Evolutionary conservation across 805 yeast genomes (phyloP).

Genomic region (Zygosaccharomyces siamensis): DNA sequence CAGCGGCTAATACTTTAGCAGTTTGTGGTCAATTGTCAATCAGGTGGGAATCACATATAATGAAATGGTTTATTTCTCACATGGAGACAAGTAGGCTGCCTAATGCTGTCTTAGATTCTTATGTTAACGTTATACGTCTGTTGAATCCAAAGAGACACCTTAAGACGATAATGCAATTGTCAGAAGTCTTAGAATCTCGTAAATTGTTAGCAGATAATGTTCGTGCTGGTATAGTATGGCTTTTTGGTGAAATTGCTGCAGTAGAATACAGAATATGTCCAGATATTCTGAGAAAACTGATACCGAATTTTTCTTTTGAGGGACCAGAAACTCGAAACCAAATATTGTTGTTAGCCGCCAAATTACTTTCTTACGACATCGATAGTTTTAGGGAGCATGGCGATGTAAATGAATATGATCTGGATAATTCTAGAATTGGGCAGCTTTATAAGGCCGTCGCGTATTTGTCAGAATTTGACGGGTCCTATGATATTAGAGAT

Average conservation of each 20-base stretch:
- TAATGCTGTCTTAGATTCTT: constrained; percentile 48
- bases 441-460: constrained; percentile 59
- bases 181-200: constrained; percentile 31
- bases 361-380: constrained; percentile 54
- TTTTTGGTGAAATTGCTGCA: constrained; percentile 73
- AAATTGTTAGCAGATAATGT: constrained; percentile 44
- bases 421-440: constrained; percentile 35
- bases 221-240: constrained; percentile 82
- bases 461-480: constrained; percentile 67
- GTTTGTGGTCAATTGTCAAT: constrained; percentile 48
- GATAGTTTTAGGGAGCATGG: constrained; percentile 35
- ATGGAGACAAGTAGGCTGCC: constrained; percentile 33
- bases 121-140: constrained; percentile 66
- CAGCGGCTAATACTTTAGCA: constrained; percentile 60
- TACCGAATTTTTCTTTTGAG: constrained; percentile 52
- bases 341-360: constrained; percentile 67
- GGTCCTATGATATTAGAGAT: constrained; percentile 73
- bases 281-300: constrained; percentile 61
- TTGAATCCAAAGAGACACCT: constrained; percentile 52
- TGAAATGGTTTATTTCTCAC: constrained; percentile 59
- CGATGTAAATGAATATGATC: constrained; percentile 31
- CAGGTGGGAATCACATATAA: constrained; percentile 49
- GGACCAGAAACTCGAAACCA: constrained; percentile 60
- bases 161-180: constrained; percentile 50
- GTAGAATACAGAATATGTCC: constrained; percentile 54